These are phyloP conservation scores for Rubia peregrina DNA, from an alignment of 305 asterid genomes.

Conservation along the genomic window DNA sequence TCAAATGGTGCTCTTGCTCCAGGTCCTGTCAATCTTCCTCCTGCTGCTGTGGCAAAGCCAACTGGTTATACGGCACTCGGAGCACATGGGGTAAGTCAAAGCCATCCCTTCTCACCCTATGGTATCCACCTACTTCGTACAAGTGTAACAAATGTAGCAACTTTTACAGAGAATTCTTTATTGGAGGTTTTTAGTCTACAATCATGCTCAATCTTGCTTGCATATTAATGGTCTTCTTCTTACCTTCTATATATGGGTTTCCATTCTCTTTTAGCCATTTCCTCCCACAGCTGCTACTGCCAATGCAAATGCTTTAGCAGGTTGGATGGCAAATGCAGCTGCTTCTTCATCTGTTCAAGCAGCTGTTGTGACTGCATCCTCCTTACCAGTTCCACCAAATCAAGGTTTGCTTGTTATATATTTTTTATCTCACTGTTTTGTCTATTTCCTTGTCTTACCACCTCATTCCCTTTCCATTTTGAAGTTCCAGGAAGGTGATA, in stretches of 20 bases:
- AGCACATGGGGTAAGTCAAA: constrained; percentile 65
- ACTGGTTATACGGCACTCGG: constrained; percentile 68
- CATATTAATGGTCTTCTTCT: not conserved
- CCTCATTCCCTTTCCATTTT: not conserved
- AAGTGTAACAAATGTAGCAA: not conserved
- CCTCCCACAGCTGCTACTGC: constrained; percentile 74
- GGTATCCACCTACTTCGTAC: not conserved
- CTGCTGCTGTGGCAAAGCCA: constrained; percentile 70
- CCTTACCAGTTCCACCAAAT: constrained; percentile 74
- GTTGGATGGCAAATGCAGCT: constrained; percentile 95
- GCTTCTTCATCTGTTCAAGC: constrained; percentile 95
- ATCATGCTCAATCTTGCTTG: not conserved
- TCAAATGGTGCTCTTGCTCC: constrained; percentile 81
- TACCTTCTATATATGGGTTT: not conserved
- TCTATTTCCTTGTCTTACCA: not conserved
- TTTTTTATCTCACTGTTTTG: not conserved
- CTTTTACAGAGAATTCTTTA: not conserved
- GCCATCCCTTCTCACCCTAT: not conserved
- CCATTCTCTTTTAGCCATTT: constrained; percentile 52
- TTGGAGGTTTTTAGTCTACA: not conserved
- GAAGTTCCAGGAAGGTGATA: not conserved
- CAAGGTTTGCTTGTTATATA: constrained; percentile 42
- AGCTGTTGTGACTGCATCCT: constrained; percentile 87
- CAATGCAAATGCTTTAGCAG: constrained; percentile 79
- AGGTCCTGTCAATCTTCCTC: constrained; percentile 68